Base-by-base conservation (phyloP, 768 basidiomycete genomes). In the Cystobasidium onofrii region DNA sequence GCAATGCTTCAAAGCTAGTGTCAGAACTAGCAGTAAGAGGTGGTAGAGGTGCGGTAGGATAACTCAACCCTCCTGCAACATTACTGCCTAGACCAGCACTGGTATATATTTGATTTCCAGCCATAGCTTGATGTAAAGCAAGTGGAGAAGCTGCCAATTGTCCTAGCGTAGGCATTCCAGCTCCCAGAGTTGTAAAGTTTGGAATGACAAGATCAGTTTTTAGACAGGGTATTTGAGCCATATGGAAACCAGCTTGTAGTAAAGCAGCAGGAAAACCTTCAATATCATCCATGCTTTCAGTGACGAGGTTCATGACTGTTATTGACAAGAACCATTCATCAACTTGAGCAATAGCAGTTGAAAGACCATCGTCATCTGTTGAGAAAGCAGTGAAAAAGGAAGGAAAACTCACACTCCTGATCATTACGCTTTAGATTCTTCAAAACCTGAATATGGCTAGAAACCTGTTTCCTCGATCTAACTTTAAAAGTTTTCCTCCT, bases 401-500 rank as follows among this genome's bases (percentile, higher is more conserved):
- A n/a, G n/a, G n/a, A 50, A 50, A 15, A 50, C 78, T 55, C 25
- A 78, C 77, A 79, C 13, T 79, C 76, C 0, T 33, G 44, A 57
- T 79, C 77, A 43, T 78, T 61, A 39, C 70, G 69, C 20, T 66
- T 64, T 10, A 75, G 29, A 67, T 81, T 79, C 76, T 81, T 81
- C 64, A 81, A 77, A 3, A 81, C 81, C 73, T 82, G 82, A 29
- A 81, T 78, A 61, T 82, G 82, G 29, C 78, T 79, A 71, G 80
- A 81, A 52, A 82, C 80, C 72, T 81, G 80, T 76, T 82, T 82
- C 9, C 82, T 63, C 17, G 78, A 75, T 57, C 80, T 76, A 10
- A 73, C 44, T 41, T 77, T 78, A 23, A 80, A 80, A 10, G 80
- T 80, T 33, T 75, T 73, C 13, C 80, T 73, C 0, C 73, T 62